Base-by-base conservation (phyloP, 2,329 filamentous ascomycete species). In the Exophiala sp. region DNA sequence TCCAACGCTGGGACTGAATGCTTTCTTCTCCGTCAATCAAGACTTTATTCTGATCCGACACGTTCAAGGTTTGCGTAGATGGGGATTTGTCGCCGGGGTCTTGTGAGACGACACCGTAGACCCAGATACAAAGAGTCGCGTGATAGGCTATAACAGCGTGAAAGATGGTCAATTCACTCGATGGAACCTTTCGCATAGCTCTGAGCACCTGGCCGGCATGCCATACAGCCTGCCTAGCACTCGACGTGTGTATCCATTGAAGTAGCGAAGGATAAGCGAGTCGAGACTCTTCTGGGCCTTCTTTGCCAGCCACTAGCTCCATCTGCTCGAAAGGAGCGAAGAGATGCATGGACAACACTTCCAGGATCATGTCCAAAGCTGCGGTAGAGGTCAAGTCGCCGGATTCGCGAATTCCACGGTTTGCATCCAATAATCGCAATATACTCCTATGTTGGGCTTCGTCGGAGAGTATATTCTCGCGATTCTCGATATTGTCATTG, bases 151-250 rank as follows among this genome's bases (percentile, higher is more conserved):
- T 21, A 29, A 50, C 39, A 34, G 20, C 36, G 14, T 43, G 29
- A 32, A 42, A 50, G 36, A 43, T 14, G 4, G 14, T 42, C 14
- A 43, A 32, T 7, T 40, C 21, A 9, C 33, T 21, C 4, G 20
- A 2, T 18, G 18, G 5, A 33, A 50, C 24, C 16, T 18, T 42
- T 9, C 47, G 36, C 38, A 24, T 16, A 16, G 49, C 49, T 12
- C 18, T 7, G 24, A 45, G 29, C 12, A 52, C 49, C 29, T 52
- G 49, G 49, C 49, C 40, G 2, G 40, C 49, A 39, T 52, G 41
- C 39, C 49, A 46, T 10, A 52, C 16, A 2, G 49, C 49, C 33
- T 52, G 36, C 39, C 49, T 42, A 10, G 49, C 40, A 24, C 39
- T 21, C n/a, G 3, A 8, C n/a, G 36, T 52, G 16, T 43, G 39